Base-by-base conservation (phyloP, 495 filamentous ascomycete species). In the Cercophora newfieldiana region DNA sequence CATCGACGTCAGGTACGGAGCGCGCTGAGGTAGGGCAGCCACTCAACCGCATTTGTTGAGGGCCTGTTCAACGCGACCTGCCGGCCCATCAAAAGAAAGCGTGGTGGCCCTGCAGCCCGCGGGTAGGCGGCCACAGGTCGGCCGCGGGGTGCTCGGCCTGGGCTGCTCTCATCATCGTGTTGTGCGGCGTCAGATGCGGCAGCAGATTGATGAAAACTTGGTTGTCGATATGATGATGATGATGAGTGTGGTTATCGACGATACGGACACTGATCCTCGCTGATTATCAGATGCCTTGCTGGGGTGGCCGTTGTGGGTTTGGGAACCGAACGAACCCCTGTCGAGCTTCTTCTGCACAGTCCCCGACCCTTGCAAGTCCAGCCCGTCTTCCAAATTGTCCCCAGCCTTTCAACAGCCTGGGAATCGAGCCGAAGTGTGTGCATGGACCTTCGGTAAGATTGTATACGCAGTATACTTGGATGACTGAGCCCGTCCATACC, bases 21-120 rank as follows among this genome's bases (percentile, higher is more conserved):
- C 14, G 31, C 58, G 18, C 31, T 22, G 30, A 47, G 58, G 58
- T 48, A 60, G 58, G 58, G 58, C 58, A 60, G 37, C 31, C 58
- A 60, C 21, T 48, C 33, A 60, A 28, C n/a, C 14, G 7, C 25
- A 30, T 25, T 48, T 12, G 58, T 24, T 30, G 21, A 44, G 8
- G 58, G 58, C 58, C 58, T 60, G 33, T 48, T 31, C 58, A 60
- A 60, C 58, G 58, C 58, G 58, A 48, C 58, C 58, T 18, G 14
- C n/a, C 21, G 31, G 51, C 26, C 58, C 29, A 29, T 48, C 58
- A 26, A 48, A 25, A 48, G 58, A 48, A 25, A 48, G 58, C 58
- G 58, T 47, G 31, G 21, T 48, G 58, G 28, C 19, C 18, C 22
- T 21, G 58, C 31, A 25, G 16, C 4, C 21, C 30, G 21, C 19